phyloP scores from a whole-genome alignment of 2,329 filamentous ascomycete species.

The Acrocalymma vagum region DNA sequence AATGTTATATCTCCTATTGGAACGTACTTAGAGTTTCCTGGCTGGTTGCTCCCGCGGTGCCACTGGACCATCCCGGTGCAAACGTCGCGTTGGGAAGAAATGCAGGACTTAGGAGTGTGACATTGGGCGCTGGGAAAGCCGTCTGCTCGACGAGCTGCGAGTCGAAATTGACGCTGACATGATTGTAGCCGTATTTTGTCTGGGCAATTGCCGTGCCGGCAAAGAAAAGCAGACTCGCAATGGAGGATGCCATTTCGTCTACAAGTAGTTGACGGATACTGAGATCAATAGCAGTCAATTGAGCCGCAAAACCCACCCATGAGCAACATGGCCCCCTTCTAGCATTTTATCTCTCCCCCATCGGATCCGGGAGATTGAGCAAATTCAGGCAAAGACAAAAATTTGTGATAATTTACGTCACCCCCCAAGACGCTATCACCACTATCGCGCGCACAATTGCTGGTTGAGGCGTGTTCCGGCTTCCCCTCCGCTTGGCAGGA shows the following conservation, averaged over 20 bases:
- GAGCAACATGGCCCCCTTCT: too few relatives aligned
- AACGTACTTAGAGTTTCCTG: conserved; percentile 27
- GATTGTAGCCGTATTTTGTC: conserved; percentile 43
- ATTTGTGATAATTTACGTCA: too few relatives aligned
- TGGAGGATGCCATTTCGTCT: conserved; percentile 9
- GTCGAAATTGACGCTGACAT: conserved; percentile 34
- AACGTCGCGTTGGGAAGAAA: conserved; percentile 38
- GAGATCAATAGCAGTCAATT: too few relatives aligned
- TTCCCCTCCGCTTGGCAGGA: too few relatives aligned
- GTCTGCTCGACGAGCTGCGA: conserved; percentile 41
- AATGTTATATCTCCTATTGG: not conserved
- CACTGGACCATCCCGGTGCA: conserved; percentile 34
- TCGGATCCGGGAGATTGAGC: too few relatives aligned
- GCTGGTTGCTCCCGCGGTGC: conserved; percentile 43
- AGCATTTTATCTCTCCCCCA: too few relatives aligned
- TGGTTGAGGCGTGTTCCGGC: too few relatives aligned
- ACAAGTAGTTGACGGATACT: too few relatives aligned
- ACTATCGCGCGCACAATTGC: too few relatives aligned
- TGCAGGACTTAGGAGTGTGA: conserved; percentile 39
- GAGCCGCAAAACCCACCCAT: too few relatives aligned
- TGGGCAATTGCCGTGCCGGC: conserved; percentile 25
- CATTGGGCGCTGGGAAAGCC: conserved; percentile 42
- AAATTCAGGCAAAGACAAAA: too few relatives aligned
- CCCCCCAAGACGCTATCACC: too few relatives aligned
- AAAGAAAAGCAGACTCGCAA: conserved; percentile 18